Conservation (phyloP, 768 basidiomycete genomes). For the Collybiopsis confluens region DNA sequence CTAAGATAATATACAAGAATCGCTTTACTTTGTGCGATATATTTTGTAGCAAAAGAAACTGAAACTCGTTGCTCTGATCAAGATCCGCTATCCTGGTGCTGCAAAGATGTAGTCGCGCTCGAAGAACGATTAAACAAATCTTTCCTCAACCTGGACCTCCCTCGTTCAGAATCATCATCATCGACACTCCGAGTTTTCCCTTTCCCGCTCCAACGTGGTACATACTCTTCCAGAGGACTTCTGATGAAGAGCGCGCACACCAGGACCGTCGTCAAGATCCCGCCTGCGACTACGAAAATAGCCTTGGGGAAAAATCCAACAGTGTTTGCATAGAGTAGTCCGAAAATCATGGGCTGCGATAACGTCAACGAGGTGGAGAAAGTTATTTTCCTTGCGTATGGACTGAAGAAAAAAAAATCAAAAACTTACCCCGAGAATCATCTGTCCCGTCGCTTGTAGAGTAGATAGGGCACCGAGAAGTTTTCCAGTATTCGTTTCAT, state of each 20-base stretch:
- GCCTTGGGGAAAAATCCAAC: slow-evolving; percentile 68
- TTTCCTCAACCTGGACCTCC: slow-evolving; percentile 45
- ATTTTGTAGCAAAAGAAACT: too few relatives aligned
- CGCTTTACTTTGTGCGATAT: too few relatives aligned
- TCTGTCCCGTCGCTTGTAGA: slow-evolving; percentile 64
- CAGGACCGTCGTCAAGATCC: slow-evolving; percentile 40
- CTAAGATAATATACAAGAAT: too few relatives aligned
- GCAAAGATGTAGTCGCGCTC: too few relatives aligned
- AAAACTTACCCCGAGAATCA: slow-evolving; percentile 51
- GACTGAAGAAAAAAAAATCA: background rate
- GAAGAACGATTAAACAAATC: too few relatives aligned
- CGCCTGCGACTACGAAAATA: slow-evolving; percentile 57
- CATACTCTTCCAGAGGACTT: slow-evolving; percentile 28
- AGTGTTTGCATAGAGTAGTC: slow-evolving; percentile 63
- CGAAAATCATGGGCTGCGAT: slow-evolving; percentile 66
- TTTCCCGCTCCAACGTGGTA: slow-evolving; percentile 15
- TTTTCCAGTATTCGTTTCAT: slow-evolving; percentile 38
- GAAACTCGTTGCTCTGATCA: too few relatives aligned
- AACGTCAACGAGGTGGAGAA: too few relatives aligned
- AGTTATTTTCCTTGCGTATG: too few relatives aligned
- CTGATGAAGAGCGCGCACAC: slow-evolving; percentile 33
- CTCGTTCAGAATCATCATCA: slow-evolving; percentile 32
- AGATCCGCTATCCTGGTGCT: too few relatives aligned
- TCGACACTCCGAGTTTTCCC: slow-evolving; percentile 6
- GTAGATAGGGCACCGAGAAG: slow-evolving; percentile 72